Conservation (phyloP, 2,329 filamentous ascomycete genomes). For the Arthrobotrys musiformis region DNA sequence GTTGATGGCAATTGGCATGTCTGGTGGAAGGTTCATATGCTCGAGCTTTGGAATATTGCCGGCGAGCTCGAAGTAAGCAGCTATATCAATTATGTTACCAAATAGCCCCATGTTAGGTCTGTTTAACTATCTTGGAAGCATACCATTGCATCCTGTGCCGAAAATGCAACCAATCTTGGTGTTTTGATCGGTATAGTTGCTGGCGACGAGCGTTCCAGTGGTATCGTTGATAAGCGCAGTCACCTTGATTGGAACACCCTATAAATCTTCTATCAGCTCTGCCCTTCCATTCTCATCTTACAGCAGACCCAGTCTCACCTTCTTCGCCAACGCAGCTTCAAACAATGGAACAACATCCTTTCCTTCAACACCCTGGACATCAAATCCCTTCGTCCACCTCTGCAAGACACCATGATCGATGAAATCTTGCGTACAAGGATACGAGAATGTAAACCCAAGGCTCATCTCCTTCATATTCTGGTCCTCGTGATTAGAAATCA, state of each 20-base stretch:
- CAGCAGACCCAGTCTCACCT: conserved; percentile 65
- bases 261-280: conserved; percentile 54
- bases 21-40: conserved; percentile 85
- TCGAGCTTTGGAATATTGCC: conserved; percentile 93
- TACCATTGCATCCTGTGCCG: conserved; percentile 87
- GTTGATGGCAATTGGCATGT: conserved; percentile 92
- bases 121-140: neutral
- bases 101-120: neutral
- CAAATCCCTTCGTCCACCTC: conserved; percentile 97
- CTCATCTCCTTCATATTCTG: conserved; percentile 75
- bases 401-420: conserved; percentile 93
- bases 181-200: conserved; percentile 90
- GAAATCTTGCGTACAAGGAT: conserved; percentile 90
- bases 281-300: neutral
- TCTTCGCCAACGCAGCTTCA: conserved; percentile 77
- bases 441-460: conserved; percentile 95
- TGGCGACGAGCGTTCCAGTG: conserved; percentile 94
- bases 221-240: conserved; percentile 97
- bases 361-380: conserved; percentile 90
- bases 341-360: conserved; percentile 90
- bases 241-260: conserved; percentile 91
- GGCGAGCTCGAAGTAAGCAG: conserved; percentile 95
- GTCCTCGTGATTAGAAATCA: conserved; percentile 81
- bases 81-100: conserved; percentile 61
- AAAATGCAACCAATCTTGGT: conserved; percentile 99